Base-by-base conservation (phyloP, 2,329 filamentous ascomycete genomes). In the Chrysoporthe austroafricana region DNA sequence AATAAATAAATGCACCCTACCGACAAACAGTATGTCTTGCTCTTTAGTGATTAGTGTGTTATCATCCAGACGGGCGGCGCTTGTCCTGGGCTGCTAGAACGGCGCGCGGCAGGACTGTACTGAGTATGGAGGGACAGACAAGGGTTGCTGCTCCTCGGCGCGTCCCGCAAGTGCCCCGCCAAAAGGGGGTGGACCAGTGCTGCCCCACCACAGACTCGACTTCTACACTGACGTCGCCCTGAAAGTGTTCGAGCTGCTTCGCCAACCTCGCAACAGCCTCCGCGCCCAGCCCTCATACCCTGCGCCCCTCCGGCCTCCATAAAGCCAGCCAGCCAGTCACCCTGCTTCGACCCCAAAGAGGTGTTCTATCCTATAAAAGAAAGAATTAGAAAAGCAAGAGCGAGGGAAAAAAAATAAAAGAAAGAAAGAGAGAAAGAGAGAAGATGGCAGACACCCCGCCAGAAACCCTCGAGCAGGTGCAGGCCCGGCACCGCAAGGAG, bases 401-500 rank as follows among this genome's bases (percentile, higher is more conserved):
- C 7, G 46, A 21, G 46, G n/a, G 46, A 2, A 5, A 13, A 13
- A 13, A 50, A 50, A 34, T 32, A 13, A 34, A 42, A 7, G 34
- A 21, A 13, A 4, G 18, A 5, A 13, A 36, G 13, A 58, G 13
- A 11, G 5, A 39, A n/a, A 44, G 21, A 11, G 14, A 6, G 9
- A 57, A 57, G 8, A 69, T 69, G 67, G 67, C 62, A 21, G 63
- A 43, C 44, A 21, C 16, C 18, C 18, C 42, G 7, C 50, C 66
- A 5, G 85, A 88, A 75, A 80, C 84, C 11, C 88, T 96, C 79
- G 94, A 97, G 69, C 89, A 92, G 70, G 81, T 96, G 66, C 90
- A 93, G 73, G 83, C 89, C 48, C 91, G 90, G 59, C 96, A 99
- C 78, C 90, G 93, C 74, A 96, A 93, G 79, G 95, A 99, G 80